Evolutionary conservation across 768 basidiomycete genomes (phyloP), one percentile per base, ranked within the genome.

Genomic region (Boletus subcaerulescens): DNA sequence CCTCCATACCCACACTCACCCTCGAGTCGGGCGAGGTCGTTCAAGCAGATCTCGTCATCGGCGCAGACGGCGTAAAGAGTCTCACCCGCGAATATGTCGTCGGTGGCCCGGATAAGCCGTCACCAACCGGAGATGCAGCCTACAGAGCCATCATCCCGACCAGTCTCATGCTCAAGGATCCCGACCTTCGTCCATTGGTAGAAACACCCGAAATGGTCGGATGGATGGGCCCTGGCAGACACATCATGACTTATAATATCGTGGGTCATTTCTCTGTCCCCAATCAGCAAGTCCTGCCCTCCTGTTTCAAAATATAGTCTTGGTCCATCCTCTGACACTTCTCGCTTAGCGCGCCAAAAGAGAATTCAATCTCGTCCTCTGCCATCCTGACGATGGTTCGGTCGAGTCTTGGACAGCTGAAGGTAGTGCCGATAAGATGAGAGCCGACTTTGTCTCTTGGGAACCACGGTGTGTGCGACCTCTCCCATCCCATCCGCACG

Each of bases 61-160:
- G 79, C 5, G 77, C 78, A 5, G 81, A 83, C 54, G 81, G 81
- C 9, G 71, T 80, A 47, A 84, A 80, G 67, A 84, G 82, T 59
- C 56, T 68, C 15, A 60, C 82, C 1, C 78, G 79, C 2, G 65
- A 78, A 59, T 70, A 78, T 32, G 74, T 80, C 33, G 76, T 84
- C n/a, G 76, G 81, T 1, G 76, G 75, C 0, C 69, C 68, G 0
- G 73, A 77, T 41, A 73, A 74, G 33, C 73, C 79, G 0, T 76
- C 75, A 0, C 74, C 81, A 5, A 86, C 86, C 0, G 86, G 84
- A 0, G 84, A 87, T 60, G 80, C 82, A 0, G 85, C 83, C 0
- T 87, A 84, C 60, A 77, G 85, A 47, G 80, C 81, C 5, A 71
- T 78, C 29, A 71, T 87, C 35, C 72, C 79, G 3, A 73, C 81